Percentiles rank a stretch among this genome's conserved stretches.
These are phyloP conservation scores for Lasiosphaeria miniovina DNA, from an alignment of 495 filamentous ascomycete genomes.

Conservation along the genomic window DNA sequence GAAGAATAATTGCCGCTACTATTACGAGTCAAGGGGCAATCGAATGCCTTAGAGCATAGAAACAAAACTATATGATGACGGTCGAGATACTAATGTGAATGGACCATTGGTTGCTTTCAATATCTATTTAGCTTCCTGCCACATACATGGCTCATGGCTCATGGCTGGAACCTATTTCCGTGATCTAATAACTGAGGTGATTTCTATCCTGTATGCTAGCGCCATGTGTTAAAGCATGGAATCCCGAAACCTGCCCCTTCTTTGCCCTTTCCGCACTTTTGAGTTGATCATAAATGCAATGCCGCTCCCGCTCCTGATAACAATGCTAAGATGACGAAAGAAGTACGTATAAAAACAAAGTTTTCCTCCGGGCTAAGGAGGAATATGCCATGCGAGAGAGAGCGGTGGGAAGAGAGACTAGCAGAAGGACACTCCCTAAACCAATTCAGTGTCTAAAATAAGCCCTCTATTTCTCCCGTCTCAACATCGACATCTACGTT, in stretches of 20 bases:
- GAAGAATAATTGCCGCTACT: too few species aligned
- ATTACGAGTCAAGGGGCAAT: too few species aligned
- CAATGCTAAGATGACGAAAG: constrained; percentile 6
- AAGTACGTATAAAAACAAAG: constrained; percentile 2
- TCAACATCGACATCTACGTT: constrained; percentile 93
- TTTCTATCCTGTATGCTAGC: constrained; percentile 9
- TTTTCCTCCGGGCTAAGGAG: background rate
- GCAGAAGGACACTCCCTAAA: background rate
- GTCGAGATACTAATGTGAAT: too few species aligned
- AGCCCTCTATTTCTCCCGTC: constrained; percentile 92
- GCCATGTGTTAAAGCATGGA: constrained; percentile 33
- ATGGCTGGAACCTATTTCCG: background rate
- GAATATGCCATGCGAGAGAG: background rate
- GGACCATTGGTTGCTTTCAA: too few species aligned
- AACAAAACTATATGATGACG: too few species aligned
- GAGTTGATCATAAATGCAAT: constrained; percentile 14
- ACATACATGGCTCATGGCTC: background rate
- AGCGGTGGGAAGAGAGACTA: background rate
- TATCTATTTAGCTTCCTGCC: too few species aligned
- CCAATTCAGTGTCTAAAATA: constrained; percentile 61
- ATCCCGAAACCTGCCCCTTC: constrained; percentile 5
- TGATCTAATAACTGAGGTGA: background rate
- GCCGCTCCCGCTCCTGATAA: background rate
- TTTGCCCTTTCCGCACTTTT: background rate
- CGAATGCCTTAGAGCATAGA: too few species aligned